phyloP scores from a whole-genome alignment of 495 filamentous ascomycete species.

The Penicillium paxilli region DNA sequence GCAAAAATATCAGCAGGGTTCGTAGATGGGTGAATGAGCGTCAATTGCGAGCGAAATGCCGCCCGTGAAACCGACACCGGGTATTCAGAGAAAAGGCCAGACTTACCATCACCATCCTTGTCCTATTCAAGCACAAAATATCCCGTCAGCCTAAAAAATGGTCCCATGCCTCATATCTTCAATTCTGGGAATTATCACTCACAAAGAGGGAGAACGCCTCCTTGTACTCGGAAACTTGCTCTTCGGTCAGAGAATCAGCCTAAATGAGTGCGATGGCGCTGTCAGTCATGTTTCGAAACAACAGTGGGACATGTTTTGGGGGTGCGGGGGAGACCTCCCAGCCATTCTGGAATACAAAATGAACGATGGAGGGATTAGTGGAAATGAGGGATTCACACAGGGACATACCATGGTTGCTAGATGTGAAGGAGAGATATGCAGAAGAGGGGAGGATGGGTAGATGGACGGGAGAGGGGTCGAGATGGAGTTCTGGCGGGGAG shows the following conservation, averaged over 20 bases:
- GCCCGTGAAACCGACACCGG: not conserved
- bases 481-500: slow-evolving; percentile 17
- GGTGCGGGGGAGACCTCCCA: slow-evolving; percentile 29
- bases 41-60: not conserved
- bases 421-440: slow-evolving; percentile 6
- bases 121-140: slow-evolving; percentile 60
- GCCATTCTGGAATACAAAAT: not conserved
- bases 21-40: not conserved
- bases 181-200: slow-evolving; percentile 48
- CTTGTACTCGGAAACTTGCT: slow-evolving; percentile 99
- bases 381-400: not conserved
- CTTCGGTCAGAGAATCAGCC: slow-evolving; percentile 95
- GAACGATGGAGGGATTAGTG: not conserved
- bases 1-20: not conserved
- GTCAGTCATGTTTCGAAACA: slow-evolving; percentile 21
- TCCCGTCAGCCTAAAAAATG: slow-evolving; percentile 13
- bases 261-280: slow-evolving; percentile 37
- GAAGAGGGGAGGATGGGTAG: not conserved
- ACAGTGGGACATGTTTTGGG: slow-evolving; percentile 40
- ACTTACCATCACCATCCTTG: slow-evolving; percentile 99
- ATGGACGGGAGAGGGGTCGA: slow-evolving; percentile 10
- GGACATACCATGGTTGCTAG: slow-evolving; percentile 33
- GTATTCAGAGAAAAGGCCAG: slow-evolving; percentile 12
- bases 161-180: slow-evolving; percentile 14
- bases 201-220: slow-evolving; percentile 99